Percentiles rank a stretch among this genome's conserved stretches.
Conservation (phyloP, 192 early-diverging fungal genomes). For the Funneliformis mosseae region DNA sequence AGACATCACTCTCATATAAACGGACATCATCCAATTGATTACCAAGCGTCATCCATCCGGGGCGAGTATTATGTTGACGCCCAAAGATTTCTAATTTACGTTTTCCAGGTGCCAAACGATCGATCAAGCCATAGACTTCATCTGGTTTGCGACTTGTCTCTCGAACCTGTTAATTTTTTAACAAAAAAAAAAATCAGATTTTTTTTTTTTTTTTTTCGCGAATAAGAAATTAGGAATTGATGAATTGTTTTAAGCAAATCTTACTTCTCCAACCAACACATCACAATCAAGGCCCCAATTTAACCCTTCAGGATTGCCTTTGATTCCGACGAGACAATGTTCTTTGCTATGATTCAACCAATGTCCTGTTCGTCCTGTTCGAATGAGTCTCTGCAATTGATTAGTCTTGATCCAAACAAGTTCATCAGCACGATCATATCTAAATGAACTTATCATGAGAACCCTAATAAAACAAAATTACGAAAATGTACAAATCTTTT, state of each 20-base stretch:
- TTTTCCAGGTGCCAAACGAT: slow-evolving; percentile 56
- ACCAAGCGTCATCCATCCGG: slow-evolving; percentile 66
- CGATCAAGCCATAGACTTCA: slow-evolving; percentile 62
- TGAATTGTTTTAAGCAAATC: not conserved
- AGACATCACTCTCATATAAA: slow-evolving; percentile 56
- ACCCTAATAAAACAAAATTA: not conserved
- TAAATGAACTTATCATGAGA: not conserved
- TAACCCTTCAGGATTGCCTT: slow-evolving; percentile 46
- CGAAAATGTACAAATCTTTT: not conserved
- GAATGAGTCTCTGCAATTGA: slow-evolving; percentile 62
- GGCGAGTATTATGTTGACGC: slow-evolving; percentile 57
- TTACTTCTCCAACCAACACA: slow-evolving; percentile 58
- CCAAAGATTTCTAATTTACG: slow-evolving; percentile 67
- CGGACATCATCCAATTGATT: slow-evolving; percentile 62
- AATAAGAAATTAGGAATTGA: not conserved
- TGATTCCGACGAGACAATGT: slow-evolving; percentile 63
- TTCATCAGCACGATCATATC: slow-evolving; percentile 62
- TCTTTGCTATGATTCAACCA: slow-evolving; percentile 72
- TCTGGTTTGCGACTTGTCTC: slow-evolving; percentile 66
- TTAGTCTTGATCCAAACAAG: slow-evolving; percentile 69
- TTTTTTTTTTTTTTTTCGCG: not conserved
- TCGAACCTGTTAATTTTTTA: slow-evolving; percentile 39
- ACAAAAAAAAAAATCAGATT: not conserved
- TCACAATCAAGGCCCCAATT: slow-evolving; percentile 57
- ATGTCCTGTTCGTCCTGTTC: slow-evolving; percentile 66